Conservation (phyloP, 2,329 filamentous ascomycete genomes). For the Colletotrichum melonis region DNA sequence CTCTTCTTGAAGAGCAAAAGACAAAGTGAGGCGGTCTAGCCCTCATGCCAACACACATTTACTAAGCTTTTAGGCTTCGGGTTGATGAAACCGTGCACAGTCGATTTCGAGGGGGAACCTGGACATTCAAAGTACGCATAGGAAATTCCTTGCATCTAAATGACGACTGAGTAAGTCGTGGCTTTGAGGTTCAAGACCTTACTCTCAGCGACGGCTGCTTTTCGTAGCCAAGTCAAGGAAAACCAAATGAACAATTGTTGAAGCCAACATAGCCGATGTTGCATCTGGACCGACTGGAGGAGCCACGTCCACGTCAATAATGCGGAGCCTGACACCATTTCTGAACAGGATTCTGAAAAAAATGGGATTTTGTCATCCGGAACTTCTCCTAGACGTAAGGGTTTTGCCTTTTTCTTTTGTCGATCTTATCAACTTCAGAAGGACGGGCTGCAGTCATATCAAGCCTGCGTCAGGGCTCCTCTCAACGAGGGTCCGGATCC, state of each 20-base stretch:
- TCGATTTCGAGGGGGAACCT: conserved; percentile 1
- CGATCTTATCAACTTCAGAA: not conserved
- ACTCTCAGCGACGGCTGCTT: conserved; percentile 14
- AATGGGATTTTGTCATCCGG: not conserved
- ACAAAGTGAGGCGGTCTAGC: conserved; percentile 17
- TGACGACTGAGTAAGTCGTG: conserved; percentile 11
- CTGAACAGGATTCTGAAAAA: not conserved
- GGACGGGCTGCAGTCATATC: conserved; percentile 3
- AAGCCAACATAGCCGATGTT: not conserved
- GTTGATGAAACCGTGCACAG: conserved; percentile 28
- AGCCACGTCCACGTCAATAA: conserved; percentile 5
- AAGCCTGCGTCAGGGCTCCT: not conserved
- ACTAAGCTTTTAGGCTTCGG: conserved; percentile 27
- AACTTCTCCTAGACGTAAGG: not conserved
- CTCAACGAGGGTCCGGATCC: not conserved
- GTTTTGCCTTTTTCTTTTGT: not conserved
- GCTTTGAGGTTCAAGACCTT: not conserved
- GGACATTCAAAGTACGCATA: not conserved
- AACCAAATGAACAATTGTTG: not conserved
- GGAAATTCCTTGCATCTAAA: not conserved
- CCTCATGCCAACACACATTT: not conserved
- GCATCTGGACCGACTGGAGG: conserved; percentile 8
- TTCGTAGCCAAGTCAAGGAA: conserved; percentile 10
- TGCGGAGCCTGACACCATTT: not conserved
- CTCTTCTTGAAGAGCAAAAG: conserved; percentile 9